Evolutionary conservation across 305 asterid species (phyloP).

Genomic region (Solanum chacoense): DNA sequence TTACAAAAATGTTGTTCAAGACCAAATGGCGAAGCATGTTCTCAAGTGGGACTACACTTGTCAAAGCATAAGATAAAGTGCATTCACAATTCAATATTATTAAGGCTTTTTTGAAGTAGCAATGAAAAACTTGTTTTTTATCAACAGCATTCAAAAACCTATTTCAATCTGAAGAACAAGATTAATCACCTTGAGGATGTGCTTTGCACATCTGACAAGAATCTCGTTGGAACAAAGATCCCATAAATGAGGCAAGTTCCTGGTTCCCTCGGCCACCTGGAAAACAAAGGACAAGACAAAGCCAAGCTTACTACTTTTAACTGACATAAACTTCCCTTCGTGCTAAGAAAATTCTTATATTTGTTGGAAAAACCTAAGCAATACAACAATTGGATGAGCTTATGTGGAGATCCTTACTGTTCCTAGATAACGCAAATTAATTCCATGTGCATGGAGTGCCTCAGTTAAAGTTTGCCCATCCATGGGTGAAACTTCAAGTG

Average conservation of each 20-base stretch:
- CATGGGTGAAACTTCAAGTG: constrained; percentile 97
- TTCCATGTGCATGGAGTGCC: constrained; percentile 96
- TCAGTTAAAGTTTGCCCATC: constrained; percentile 96
- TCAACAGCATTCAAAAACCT: not conserved
- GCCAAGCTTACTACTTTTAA: not conserved
- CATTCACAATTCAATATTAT: not conserved
- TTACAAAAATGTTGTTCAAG: not conserved
- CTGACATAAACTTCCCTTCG: not conserved
- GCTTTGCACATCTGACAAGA: constrained; percentile 40
- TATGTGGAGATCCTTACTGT: constrained; percentile 42
- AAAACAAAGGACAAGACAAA: constrained; percentile 6
- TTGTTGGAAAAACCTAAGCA: constrained; percentile 1
- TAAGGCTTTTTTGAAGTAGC: not conserved
- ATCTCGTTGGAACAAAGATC: constrained; percentile 41
- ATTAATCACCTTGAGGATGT: constrained; percentile 31
- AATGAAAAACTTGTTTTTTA: not conserved
- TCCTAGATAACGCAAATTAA: constrained; percentile 87
- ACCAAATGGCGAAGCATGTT: not conserved
- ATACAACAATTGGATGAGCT: constrained; percentile 3
- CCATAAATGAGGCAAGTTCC: constrained; percentile 40
- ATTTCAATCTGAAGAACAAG: not conserved
- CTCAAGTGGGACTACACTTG: not conserved
- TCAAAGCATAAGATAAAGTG: not conserved
- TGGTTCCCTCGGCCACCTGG: constrained; percentile 42
- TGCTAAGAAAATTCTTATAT: not conserved